Evolutionary conservation across 1,284 basidiomycete genomes (phyloP), one percentile per base, ranked within the genome.

Genomic region (Wolfiporia cocos): DNA sequence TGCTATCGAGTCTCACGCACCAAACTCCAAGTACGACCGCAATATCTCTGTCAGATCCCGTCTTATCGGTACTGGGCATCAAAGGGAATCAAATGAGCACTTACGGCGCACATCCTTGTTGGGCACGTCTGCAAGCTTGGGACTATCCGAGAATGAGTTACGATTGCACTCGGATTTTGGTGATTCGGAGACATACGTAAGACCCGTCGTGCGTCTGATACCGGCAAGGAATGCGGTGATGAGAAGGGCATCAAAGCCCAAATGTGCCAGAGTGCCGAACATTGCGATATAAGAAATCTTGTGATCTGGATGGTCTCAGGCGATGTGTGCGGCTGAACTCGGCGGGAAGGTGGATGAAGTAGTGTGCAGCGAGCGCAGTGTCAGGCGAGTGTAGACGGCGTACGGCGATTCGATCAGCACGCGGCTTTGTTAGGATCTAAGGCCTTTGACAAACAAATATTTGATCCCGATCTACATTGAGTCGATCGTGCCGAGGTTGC

Each of bases 71-170:
- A 22, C 21, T n/a, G 5, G 12, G 20, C 21, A 12, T 36, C 11
- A n/a, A 34, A 15, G 10, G 34, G 39, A 28, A 28, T 29, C 28
- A 9, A 9, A 34, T 18, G 20, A 17, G n/a, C 26, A 76, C 86
- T 65, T 59, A 90, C 87, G 81, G 31, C 87, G 78, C 24, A 89
- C 58, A 52, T 91, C 87, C 59, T 91, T 91, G 70, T 90, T 89
- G 7, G 83, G 81, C 1, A 91, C 79, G 54, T 76, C 75, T 1
- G 74, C 64, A 12, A 91, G 59, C 18, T 78, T 80, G 39, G 81
- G 86, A 18, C 85, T 88, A 49, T 17, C 37, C 4, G 22, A 21
- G 21, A 11, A 29, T 15, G 22, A 35, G 26, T n/a, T 38, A 11
- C 28, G 31, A 39, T 17, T 12, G 3, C 23, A 23, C 23, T 12